A percentile compares a stretch with the other conserved stretches of the same genome.
These are phyloP conservation scores for Trichophaea hybrida DNA, from an alignment of 2,329 filamentous ascomycete genomes.

Conservation along the genomic window DNA sequence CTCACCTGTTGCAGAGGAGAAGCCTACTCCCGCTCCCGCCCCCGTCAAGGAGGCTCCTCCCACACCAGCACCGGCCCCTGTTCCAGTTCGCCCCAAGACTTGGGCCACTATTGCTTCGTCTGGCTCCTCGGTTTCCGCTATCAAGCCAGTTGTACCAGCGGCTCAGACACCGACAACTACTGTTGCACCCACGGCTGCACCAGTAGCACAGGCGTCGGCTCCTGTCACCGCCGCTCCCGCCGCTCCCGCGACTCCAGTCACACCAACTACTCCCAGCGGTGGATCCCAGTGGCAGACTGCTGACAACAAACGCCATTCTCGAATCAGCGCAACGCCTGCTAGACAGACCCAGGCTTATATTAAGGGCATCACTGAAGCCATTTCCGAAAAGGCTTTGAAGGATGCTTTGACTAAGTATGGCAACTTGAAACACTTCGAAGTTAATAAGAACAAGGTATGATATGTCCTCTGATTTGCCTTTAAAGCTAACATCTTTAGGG, in stretches of 20 bases:
- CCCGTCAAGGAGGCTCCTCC: conserved; percentile 29
- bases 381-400: conserved; percentile 59
- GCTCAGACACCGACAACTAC: conserved; percentile 31
- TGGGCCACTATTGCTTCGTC: conserved; percentile 55
- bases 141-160: conserved; percentile 34
- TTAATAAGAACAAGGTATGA: conserved; percentile 69
- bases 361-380: conserved; percentile 86
- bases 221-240: conserved; percentile 30
- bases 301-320: conserved; percentile 36
- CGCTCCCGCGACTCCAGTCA: conserved; percentile 24
- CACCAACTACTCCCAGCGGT: conserved; percentile 35
- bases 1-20: conserved; percentile 36
- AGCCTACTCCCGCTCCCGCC: conserved; percentile 20
- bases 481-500: conserved; percentile 45
- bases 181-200: conserved; percentile 32
- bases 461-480: background rate
- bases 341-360: conserved; percentile 64
- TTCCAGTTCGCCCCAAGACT: conserved; percentile 39
- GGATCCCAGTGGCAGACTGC: conserved; percentile 72
- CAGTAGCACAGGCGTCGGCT: conserved; percentile 27
- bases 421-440: conserved; percentile 57
- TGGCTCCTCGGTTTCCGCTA: conserved; percentile 9
- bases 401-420: conserved; percentile 57
- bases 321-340: conserved; percentile 27
- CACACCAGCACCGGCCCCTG: conserved; percentile 28